Conservation (phyloP, 495 filamentous ascomycete species). For the Parachaetomium inaequale region DNA sequence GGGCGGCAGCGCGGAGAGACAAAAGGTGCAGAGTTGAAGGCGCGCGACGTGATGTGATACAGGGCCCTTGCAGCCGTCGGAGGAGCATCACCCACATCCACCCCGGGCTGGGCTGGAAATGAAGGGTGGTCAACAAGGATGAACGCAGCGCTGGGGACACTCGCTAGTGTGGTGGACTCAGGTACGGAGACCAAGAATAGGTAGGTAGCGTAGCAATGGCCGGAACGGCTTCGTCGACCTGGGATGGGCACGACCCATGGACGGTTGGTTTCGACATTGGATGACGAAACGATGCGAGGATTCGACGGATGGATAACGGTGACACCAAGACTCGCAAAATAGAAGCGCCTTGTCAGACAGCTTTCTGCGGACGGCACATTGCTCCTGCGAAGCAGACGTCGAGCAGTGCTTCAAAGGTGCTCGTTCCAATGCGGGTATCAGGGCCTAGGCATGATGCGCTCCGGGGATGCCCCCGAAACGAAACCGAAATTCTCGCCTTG, state of each 20-base stretch:
- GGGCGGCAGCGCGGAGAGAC: neutral
- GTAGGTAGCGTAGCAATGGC: neutral
- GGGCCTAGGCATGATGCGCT: no score
- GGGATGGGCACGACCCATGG: neutral
- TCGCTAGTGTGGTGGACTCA: neutral
- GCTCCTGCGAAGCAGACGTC: neutral
- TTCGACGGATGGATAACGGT: neutral
- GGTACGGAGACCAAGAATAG: neutral
- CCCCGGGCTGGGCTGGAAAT: constrained; percentile 7
- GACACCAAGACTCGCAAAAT: neutral
- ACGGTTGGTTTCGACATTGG: neutral
- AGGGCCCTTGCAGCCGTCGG: constrained; percentile 3
- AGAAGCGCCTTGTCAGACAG: neutral
- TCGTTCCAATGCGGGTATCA: no score
- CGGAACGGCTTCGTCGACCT: no score
- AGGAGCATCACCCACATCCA: constrained; percentile 11
- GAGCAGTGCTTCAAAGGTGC: no score
- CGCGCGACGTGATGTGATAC: neutral
- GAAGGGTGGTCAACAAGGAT: constrained; percentile 1
- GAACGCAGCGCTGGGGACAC: neutral
- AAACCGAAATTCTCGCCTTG: neutral
- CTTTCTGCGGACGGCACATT: neutral
- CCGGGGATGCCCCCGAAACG: neutral
- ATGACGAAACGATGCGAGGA: neutral
- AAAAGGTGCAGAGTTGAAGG: neutral